Evolutionary conservation across 2,329 filamentous ascomycete genomes (phyloP), one percentile per base, ranked within the genome.

Genomic region (Epichloe amarillans): DNA sequence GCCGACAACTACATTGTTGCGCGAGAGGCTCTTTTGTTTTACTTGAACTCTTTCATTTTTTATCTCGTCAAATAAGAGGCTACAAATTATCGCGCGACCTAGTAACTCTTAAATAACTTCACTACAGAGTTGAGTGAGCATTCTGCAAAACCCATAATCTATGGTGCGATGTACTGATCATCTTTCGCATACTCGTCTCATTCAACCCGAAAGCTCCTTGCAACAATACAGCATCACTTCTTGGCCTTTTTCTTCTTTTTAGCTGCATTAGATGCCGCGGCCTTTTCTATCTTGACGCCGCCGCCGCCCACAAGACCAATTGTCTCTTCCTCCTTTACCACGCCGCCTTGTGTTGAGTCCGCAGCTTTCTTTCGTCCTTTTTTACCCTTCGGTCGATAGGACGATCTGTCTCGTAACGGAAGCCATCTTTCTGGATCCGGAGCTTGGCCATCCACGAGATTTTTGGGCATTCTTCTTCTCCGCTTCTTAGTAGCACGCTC

Each of bases 381-480:
- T 72, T 86, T 89, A 5, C 89, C 89, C 72, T 93, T 95, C 7
- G 90, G 89, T 46, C 86, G 75, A 68, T 95, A 98, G 40, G 82
- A 86, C 59, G 86, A 93, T 52, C 93, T 79, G 65, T 98, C 93
- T 49, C 86, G 82, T 61, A 97, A 73, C 12, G 93, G 91, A 53
- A 98, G 69, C 93, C 93, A 98, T 55, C 93, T 77, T 69, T 98
- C 93, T 0, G 88, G 83, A 66, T 98, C 93, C 36, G 87, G 79
- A 56, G 82, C 83, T 73, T 89, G 94, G 58, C 76, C 80, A 49
- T 86, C 78, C 53, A 88, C 86, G 61, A 80, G 87, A 60, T 83
- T 77, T 68, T 87, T 88, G 35, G 85, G 85, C 60, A 86, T 72
- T 58, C 79, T 79, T 51, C 76, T 72, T 60, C 76, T 78, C 62